Conservation (phyloP, 768 basidiomycete species). For the Cystofilobasidium bisporidii region DNA sequence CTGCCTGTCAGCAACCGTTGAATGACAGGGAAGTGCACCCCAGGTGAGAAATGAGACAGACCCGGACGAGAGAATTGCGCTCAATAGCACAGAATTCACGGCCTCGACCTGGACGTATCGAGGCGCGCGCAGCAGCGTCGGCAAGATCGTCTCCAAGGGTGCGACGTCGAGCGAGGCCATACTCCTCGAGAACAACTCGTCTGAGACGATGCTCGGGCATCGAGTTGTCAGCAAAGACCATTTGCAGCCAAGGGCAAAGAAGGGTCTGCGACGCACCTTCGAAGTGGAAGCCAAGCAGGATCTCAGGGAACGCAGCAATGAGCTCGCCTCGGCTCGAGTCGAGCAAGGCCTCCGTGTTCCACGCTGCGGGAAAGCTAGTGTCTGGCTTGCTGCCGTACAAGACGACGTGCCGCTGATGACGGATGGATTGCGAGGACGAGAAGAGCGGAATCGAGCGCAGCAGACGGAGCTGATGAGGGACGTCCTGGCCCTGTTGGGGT, state of each 20-base stretch:
- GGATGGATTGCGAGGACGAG: conserved; percentile 11
- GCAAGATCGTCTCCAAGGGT: not conserved
- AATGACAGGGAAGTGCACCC: not conserved
- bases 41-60: not conserved
- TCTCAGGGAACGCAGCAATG: conserved; percentile 18
- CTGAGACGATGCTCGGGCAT: not conserved
- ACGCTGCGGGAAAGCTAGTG: not conserved
- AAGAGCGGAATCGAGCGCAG: conserved; percentile 24
- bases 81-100: not conserved
- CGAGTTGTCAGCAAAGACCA: not conserved
- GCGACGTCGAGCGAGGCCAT: not conserved
- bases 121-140: conserved; percentile 6
- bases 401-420: conserved; percentile 14
- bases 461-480: conserved; percentile 9
- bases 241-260: not conserved
- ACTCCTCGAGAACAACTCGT: not conserved
- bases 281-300: not conserved
- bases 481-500: not conserved
- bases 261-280: no score
- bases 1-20: not conserved
- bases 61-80: not conserved
- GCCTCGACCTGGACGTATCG: conserved; percentile 17
- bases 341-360: not conserved
- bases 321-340: not conserved
- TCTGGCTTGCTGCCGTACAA: conserved; percentile 11